Evolutionary conservation across 2,329 filamentous ascomycete genomes (phyloP), one percentile per base, ranked within the genome.

Genomic region (Aspergillus pseudoterreus): DNA sequence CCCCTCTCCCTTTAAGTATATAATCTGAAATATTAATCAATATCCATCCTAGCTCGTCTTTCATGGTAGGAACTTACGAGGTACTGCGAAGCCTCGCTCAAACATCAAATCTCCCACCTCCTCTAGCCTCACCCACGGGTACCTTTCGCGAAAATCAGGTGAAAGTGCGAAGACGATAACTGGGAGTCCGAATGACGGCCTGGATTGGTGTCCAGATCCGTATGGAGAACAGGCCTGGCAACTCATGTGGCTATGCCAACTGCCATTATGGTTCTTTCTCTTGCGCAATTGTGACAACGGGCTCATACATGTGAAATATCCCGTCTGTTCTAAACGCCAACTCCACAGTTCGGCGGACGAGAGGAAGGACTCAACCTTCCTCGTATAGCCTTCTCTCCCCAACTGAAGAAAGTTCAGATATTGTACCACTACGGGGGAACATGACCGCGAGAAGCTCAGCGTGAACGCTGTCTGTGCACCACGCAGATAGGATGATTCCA

Each of bases 371-470:
- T 6, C 17, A 17, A 42, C 22, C 17, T 42, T 42, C 19, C 6
- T 10, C 51, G 62, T 65, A 1, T 84, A 88, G 4, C 84, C 85
- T 1, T 71, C 70, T 67, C 82, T 83, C 2, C 84, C 85, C 0
- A 87, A 75, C 57, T 85, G 82, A 50, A 87, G 82, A 11, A 87
- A 73, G 57, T 87, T 87, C 69, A 80, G 87, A 68, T 87, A 87
- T 62, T 87, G 84, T 1, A 77, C 82, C 50, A 86, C 81, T 53
- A 87, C 74, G 52, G 87, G 84, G 0, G 81, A 81, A 2, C 83
- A 83, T 0, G 84, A 84, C 0, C 83, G 78, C 0, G 82, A 85
- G 69, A 87, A 87, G 69, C 86, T 87, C 24, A 87, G 76, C 0
- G 83, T 86, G 69, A 82, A 87, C 0, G 45, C 49, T 22, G 51